Conservation (phyloP, 495 filamentous ascomycete genomes). For the Daldinia concentrica region DNA sequence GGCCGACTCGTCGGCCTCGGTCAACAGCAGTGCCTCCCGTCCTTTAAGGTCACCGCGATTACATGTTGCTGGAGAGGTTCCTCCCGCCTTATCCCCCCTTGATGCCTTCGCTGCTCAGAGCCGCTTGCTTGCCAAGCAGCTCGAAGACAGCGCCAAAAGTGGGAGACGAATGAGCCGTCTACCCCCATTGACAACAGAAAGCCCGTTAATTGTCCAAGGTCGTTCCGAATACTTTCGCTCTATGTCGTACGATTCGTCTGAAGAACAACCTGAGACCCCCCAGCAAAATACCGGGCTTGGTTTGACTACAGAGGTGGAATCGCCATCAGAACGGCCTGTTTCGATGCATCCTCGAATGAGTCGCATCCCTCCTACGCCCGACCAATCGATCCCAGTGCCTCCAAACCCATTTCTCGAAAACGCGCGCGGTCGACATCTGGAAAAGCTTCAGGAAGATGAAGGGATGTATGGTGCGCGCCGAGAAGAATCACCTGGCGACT, state of each 20-base stretch:
- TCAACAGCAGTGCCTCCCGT: constrained; percentile 52
- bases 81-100: constrained; percentile 90
- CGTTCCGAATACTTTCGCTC: constrained; percentile 80
- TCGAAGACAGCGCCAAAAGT: constrained; percentile 77
- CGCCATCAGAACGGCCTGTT: constrained; percentile 64
- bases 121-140: constrained; percentile 82
- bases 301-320: constrained; percentile 65
- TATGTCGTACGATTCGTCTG: constrained; percentile 56
- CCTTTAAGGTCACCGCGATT: constrained; percentile 74
- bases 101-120: constrained; percentile 94
- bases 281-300: constrained; percentile 53
- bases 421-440: constrained; percentile 45
- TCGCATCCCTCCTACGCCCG: constrained; percentile 64
- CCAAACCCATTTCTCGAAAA: constrained; percentile 48
- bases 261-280: constrained; percentile 50
- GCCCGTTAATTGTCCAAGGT: constrained; percentile 69
- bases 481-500: constrained; percentile 53
- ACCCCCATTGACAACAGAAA: constrained; percentile 81
- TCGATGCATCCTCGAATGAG: constrained; percentile 81
- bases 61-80: constrained; percentile 85
- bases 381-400: constrained; percentile 57
- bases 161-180: constrained; percentile 82
- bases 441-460: constrained; percentile 44
- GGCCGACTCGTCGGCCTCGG: constrained; percentile 69
- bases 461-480: constrained; percentile 53